Percentiles rank a stretch among this genome's conserved stretches.
phyloP scores from a whole-genome alignment of 1,284 basidiomycete genomes.

The Tilletia walkeri region DNA sequence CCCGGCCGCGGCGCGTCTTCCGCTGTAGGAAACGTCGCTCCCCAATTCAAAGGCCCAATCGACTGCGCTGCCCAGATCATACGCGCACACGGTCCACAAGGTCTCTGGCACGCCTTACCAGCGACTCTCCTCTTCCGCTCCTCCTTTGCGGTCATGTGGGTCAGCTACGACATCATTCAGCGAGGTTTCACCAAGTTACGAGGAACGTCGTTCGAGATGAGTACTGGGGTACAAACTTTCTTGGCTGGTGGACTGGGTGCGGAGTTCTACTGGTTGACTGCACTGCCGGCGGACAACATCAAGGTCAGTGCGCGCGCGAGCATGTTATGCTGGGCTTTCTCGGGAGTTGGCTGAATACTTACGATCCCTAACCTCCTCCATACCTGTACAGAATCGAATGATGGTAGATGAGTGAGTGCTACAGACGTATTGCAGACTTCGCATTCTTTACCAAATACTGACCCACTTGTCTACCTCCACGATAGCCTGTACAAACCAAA shows the following conservation, averaged over 20 bases:
- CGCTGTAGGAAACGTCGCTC: neutral
- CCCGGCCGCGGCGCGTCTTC: conserved; percentile 17
- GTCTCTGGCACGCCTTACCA: conserved; percentile 55
- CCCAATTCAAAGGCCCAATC: conserved; percentile 49
- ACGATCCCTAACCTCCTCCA: neutral
- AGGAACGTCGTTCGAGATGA: conserved; percentile 60
- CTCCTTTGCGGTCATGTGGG: conserved; percentile 52
- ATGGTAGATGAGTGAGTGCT: conserved; percentile 56
- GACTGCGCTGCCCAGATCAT: conserved; percentile 55
- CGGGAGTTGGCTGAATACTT: neutral
- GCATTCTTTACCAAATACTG: conserved; percentile 2
- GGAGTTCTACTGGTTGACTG: conserved; percentile 61
- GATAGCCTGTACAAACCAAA: conserved; percentile 16
- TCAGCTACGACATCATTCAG: conserved; percentile 52
- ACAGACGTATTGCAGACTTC: conserved; percentile 32
- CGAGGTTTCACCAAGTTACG: conserved; percentile 28
- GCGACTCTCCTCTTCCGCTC: conserved; percentile 56
- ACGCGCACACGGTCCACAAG: conserved; percentile 41
- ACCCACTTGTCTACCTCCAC: neutral
- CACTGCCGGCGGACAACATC: conserved; percentile 73
- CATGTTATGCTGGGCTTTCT: conserved; percentile 55
- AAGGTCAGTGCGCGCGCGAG: conserved; percentile 56
- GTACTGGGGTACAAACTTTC: conserved; percentile 67
- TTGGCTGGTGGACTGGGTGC: conserved; percentile 62
- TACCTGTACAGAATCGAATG: conserved; percentile 40